phyloP scores from a whole-genome alignment of 148 eudicot genomes.

The Heliosperma pusillum region DNA sequence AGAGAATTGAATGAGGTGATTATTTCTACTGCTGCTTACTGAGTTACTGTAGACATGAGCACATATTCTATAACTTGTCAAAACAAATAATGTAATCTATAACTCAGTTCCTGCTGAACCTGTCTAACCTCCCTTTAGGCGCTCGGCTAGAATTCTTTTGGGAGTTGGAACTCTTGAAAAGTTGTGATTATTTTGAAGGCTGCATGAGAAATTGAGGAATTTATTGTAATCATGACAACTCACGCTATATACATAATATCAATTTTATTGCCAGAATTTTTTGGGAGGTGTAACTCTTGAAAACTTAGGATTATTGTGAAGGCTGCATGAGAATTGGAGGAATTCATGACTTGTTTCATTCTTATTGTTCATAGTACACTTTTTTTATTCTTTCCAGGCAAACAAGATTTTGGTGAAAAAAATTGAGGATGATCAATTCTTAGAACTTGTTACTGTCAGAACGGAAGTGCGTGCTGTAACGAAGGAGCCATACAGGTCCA shows the following conservation, averaged over 20 bases:
- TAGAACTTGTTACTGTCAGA: slow-evolving; percentile 70
- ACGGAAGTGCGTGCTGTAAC: slow-evolving; percentile 70
- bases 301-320: neutral
- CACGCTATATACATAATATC: neutral
- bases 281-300: neutral
- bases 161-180: neutral
- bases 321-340: neutral
- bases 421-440: slow-evolving; percentile 83
- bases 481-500: slow-evolving; percentile 96
- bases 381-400: slow-evolving; percentile 47
- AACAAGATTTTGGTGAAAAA: slow-evolving; percentile 81
- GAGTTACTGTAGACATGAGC: slow-evolving; percentile 7
- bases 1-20: slow-evolving; percentile 78
- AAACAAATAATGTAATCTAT: neutral
- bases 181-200: neutral
- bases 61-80: neutral
- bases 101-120: neutral
- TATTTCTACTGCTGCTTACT: slow-evolving; percentile 2
- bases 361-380: slow-evolving; percentile 11
- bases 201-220: neutral
- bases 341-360: neutral
- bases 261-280: neutral
- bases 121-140: neutral
- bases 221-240: neutral
- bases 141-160: neutral